phyloP scores from a whole-genome alignment of 805 yeast species.

The Debaryomyces tyrocola region DNA sequence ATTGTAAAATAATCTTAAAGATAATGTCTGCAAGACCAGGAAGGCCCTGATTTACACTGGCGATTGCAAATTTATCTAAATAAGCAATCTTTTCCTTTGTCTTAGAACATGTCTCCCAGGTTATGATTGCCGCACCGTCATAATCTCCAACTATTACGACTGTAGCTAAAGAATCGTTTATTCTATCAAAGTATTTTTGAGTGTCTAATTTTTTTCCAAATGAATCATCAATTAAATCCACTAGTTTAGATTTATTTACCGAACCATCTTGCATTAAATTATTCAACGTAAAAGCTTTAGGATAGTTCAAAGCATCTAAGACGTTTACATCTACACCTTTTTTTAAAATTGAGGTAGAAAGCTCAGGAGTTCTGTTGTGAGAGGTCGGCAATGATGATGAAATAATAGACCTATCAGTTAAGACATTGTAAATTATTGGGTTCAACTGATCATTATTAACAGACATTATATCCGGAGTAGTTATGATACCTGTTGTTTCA shows the following conservation, averaged over 20 bases:
- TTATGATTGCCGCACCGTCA: constrained; percentile 91
- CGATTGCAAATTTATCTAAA: constrained; percentile 91
- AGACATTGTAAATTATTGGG: constrained; percentile 84
- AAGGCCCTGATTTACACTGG: constrained; percentile 80
- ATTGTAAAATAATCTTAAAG: constrained; percentile 72
- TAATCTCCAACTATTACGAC: constrained; percentile 89
- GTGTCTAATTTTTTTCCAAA: constrained; percentile 69
- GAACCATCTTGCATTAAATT: constrained; percentile 33
- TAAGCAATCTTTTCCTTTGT: constrained; percentile 57
- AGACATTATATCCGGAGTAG: constrained; percentile 78
- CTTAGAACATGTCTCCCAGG: constrained; percentile 58
- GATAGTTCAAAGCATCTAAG: constrained; percentile 28
- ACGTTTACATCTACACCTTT: constrained; percentile 66
- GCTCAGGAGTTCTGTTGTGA: constrained; percentile 51
- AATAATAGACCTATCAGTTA: constrained; percentile 88
- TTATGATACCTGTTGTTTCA: constrained; percentile 76
- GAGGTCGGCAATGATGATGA: constrained; percentile 85
- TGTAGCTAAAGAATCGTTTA: constrained; percentile 67
- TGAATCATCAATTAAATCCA: constrained; percentile 70
- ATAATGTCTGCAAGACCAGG: constrained; percentile 93
- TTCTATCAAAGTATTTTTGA: constrained; percentile 64
- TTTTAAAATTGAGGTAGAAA: constrained; percentile 77
- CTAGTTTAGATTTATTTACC: constrained; percentile 59
- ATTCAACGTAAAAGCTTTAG: constrained; percentile 38
- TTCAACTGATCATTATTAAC: constrained; percentile 54